Evolutionary conservation across 148 eudicot genomes (phyloP), one percentile per base, ranked within the genome.

Genomic region (Arbutus unedo): DNA sequence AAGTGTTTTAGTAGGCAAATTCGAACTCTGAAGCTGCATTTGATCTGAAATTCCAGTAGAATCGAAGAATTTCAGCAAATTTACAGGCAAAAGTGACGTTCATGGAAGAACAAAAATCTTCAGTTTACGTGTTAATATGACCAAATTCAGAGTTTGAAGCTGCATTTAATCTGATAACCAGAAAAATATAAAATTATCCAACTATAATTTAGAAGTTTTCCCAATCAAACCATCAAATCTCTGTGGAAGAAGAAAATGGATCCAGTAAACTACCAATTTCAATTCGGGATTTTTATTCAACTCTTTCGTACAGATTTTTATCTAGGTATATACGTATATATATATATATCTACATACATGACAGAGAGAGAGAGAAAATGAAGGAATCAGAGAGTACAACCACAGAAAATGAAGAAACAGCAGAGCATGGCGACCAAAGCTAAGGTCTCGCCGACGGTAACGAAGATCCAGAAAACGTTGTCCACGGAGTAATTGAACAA

Each of bases 331-430:
- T 1, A 6, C 13, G 16, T 16, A 66, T 66, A 43, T 5, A 44
- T 19, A 16, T 15, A 16, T 5, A 43, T 43, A 67, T 3, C 16
- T 45, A 45, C 6, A 19, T 7, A 73, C 49, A 31, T 8, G 45
- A 3, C 13, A 70, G 8, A 43, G 48, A 70, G 71, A 21, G 6
- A 66, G 71, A 25, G 74, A 41, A 18, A 5, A 15, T 38, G 74
- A 1, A 6, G 15, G 15, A 70, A 70, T 43, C 74, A 43, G 53
- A 92, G 47, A 82, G 93, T 90, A 83, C 95, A 92, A 31, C 95
- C 95, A 71, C 93, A 92, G 76, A 85, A 92, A 4, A 86, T 74
- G 85, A 85, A 92, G 81, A 89, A 92, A 59, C 83, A 92, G 77
- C 89, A 90, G 38, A 92, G 87, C 84, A 90, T 83, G 41, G 89